Conservation (phyloP, 345 rosid species). For the Gossypium australe region DNA sequence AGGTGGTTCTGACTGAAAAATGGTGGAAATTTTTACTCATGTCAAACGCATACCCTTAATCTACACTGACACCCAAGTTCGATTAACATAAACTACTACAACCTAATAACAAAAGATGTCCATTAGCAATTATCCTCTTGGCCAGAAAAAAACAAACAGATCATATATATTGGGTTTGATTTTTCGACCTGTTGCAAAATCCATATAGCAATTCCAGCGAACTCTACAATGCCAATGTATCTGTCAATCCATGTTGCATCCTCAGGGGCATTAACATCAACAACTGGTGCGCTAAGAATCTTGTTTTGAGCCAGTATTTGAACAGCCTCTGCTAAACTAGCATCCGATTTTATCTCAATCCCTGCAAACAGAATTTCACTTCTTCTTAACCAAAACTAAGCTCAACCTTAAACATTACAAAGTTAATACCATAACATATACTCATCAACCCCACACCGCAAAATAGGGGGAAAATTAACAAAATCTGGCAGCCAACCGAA, state of each 20-base stretch:
- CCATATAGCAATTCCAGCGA: conserved; percentile 94
- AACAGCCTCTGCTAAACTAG: conserved; percentile 87
- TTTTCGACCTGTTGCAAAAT: conserved; percentile 77
- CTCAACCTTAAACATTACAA: neutral
- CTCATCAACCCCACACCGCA: neutral
- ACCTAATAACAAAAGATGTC: no score
- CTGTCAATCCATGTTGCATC: conserved; percentile 92
- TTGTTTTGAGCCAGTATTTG: conserved; percentile 54
- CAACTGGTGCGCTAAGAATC: conserved; percentile 80
- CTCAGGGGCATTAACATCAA: conserved; percentile 70
- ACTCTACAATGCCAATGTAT: conserved; percentile 90
- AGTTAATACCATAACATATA: neutral
- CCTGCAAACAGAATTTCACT: conserved; percentile 31
- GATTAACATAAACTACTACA: neutral
- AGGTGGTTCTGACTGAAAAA: conserved; percentile 78
- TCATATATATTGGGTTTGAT: neutral
- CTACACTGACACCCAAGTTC: neutral
- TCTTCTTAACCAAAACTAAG: neutral
- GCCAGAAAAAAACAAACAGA: no score
- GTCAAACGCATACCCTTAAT: neutral
- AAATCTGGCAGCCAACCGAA: neutral
- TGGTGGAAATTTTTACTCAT: neutral
- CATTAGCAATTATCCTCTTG: no score
- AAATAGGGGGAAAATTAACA: neutral
- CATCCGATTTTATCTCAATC: conserved; percentile 75